Conservation (phyloP, 345 rosid genomes). For the Heritiera littoralis region DNA sequence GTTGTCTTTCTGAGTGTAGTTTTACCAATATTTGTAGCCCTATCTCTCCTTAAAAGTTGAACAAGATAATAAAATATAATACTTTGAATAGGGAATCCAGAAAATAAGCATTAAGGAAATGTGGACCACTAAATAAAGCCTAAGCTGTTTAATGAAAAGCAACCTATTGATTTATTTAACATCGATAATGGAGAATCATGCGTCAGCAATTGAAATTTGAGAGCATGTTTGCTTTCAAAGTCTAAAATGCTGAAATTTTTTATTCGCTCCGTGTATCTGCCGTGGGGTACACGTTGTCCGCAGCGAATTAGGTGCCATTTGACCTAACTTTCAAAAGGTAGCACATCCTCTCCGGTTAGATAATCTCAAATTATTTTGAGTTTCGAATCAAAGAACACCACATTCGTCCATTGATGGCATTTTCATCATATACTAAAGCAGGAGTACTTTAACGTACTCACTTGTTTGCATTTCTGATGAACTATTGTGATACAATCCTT, state of each 20-base stretch:
- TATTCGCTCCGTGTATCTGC: slow-evolving; percentile 29
- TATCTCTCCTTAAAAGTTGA: slow-evolving; percentile 32
- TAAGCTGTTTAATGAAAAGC: slow-evolving; percentile 29
- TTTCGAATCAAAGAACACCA: slow-evolving; percentile 18
- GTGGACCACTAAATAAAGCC: slow-evolving; percentile 48
- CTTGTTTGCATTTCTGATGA: not conserved
- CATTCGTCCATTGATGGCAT: not conserved
- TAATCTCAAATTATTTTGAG: slow-evolving; percentile 14
- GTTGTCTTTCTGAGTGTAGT: slow-evolving; percentile 21
- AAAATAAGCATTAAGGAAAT: slow-evolving; percentile 45
- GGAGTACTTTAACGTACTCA: not conserved
- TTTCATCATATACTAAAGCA: slow-evolving; percentile 5
- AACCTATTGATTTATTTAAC: slow-evolving; percentile 28
- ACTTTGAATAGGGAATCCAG: slow-evolving; percentile 49
- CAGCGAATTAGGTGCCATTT: slow-evolving; percentile 37
- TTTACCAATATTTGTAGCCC: slow-evolving; percentile 26
- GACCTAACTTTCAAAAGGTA: slow-evolving; percentile 43
- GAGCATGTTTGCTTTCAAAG: slow-evolving; percentile 33
- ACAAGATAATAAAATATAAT: slow-evolving; percentile 30
- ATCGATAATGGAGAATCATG: slow-evolving; percentile 50
- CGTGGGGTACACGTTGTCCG: slow-evolving; percentile 41
- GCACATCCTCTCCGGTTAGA: slow-evolving; percentile 19
- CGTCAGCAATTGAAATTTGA: slow-evolving; percentile 42
- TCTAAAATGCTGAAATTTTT: slow-evolving; percentile 24
- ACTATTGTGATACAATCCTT: not conserved